A percentile compares a stretch with the other conserved stretches of the same genome.
phyloP scores from a whole-genome alignment of 148 eudicot genomes.

The Camellia sinensis region DNA sequence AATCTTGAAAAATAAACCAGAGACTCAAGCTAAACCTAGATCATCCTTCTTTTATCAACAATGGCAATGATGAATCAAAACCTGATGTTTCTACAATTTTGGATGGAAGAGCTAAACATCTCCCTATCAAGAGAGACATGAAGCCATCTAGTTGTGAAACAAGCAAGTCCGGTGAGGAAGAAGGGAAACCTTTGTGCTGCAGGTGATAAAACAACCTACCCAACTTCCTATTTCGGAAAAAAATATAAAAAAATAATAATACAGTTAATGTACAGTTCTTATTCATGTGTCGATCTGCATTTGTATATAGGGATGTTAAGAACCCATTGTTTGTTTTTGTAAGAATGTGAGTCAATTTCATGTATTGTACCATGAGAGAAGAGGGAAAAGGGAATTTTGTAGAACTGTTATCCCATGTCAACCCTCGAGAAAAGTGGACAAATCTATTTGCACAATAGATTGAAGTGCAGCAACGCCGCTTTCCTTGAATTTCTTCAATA shows the following conservation, averaged over 20 bases:
- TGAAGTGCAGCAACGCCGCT: too few relatives aligned
- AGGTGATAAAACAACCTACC: conserved; percentile 62
- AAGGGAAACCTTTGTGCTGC: conserved; percentile 39
- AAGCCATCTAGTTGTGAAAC: conserved; percentile 27
- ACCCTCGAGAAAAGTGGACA: too few relatives aligned
- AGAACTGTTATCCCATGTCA: too few relatives aligned
- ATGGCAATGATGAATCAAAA: conserved; percentile 24
- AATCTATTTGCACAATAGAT: too few relatives aligned
- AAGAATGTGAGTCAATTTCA: background rate
- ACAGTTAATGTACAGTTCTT: background rate
- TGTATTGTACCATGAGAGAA: too few relatives aligned
- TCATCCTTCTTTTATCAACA: background rate
- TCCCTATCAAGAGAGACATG: conserved; percentile 46
- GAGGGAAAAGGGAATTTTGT: too few relatives aligned
- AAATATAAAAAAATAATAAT: conserved; percentile 7
- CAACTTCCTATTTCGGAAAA: conserved; percentile 68
- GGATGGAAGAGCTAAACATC: conserved; percentile 23
- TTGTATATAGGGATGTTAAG: background rate
- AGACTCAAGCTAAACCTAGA: conserved; percentile 15
- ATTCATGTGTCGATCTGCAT: background rate
- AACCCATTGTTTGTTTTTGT: background rate
- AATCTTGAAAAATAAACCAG: conserved; percentile 43
- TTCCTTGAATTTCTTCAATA: too few relatives aligned
- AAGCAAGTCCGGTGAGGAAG: conserved; percentile 39
- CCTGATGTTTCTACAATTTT: conserved; percentile 17